These are phyloP conservation scores for Scedosporium apiospermum DNA, from an alignment of 2,329 filamentous ascomycete species.

Conservation along the genomic window DNA sequence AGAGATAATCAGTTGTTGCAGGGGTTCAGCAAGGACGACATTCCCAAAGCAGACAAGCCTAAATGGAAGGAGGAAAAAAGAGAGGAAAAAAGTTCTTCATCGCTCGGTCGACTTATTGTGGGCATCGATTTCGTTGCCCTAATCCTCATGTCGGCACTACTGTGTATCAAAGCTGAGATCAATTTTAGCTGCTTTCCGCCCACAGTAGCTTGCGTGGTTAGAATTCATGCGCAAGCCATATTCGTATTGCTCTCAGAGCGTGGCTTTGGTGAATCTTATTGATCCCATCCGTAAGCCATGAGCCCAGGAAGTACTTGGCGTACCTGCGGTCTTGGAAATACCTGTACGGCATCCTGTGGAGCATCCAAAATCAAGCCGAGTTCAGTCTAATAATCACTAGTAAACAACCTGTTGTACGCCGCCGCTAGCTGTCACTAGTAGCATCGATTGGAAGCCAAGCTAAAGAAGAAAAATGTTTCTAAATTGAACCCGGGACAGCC, in stretches of 20 bases:
- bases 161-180: background rate
- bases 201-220: background rate
- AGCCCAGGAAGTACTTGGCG: too few species aligned
- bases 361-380: too few species aligned
- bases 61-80: background rate
- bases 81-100: conserved; percentile 1
- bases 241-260: background rate
- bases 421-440: too few species aligned
- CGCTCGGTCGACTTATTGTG: background rate
- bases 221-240: background rate
- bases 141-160: background rate
- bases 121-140: background rate
- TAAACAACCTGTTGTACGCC: too few species aligned
- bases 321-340: too few species aligned
- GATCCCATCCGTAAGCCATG: too few species aligned
- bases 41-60: background rate
- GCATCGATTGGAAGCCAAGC: background rate
- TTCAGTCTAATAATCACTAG: too few species aligned
- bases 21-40: background rate
- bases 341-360: too few species aligned
- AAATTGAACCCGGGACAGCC: background rate
- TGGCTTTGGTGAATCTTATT: too few species aligned
- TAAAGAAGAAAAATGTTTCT: background rate
- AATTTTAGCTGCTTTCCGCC: background rate
- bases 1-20: conserved; percentile 30